These are phyloP conservation scores for Sinapis alba DNA, from an alignment of 441 rosid species.

Conservation along the genomic window DNA sequence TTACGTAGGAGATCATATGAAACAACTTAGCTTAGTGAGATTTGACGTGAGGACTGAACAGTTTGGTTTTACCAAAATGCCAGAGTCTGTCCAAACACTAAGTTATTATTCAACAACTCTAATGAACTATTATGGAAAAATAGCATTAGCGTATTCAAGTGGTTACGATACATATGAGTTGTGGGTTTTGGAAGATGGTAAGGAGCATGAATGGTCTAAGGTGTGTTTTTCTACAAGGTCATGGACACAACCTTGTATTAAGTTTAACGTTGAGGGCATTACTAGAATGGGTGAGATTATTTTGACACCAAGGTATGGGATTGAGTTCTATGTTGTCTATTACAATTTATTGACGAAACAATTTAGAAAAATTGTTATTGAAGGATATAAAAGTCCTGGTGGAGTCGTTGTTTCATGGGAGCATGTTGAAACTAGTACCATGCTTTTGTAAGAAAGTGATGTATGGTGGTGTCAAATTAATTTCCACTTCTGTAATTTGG, in stretches of 20 bases:
- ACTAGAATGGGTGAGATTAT: not conserved
- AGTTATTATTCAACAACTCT: constrained; percentile 5
- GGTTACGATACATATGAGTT: not conserved
- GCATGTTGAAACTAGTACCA: not conserved
- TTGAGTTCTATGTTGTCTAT: not conserved
- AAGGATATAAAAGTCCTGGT: constrained; percentile 4
- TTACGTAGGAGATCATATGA: not conserved
- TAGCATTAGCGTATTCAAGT: not conserved
- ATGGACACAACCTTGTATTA: not conserved
- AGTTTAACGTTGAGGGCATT: not conserved
- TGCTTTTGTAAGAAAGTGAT: constrained; percentile 10
- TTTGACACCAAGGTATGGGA: not conserved
- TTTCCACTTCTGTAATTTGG: not conserved
- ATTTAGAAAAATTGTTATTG: constrained; percentile 6
- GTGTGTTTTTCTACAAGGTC: not conserved
- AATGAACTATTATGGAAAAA: not conserved
- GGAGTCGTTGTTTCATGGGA: constrained; percentile 11
- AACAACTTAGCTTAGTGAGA: not conserved
- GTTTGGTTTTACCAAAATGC: constrained; percentile 8
- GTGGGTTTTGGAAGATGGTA: not conserved
- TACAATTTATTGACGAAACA: not conserved
- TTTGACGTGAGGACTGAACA: constrained; percentile 1
- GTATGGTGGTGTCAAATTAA: not conserved
- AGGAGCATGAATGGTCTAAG: constrained; percentile 10
- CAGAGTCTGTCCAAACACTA: not conserved